Evolutionary conservation across 2,329 filamentous ascomycete genomes (phyloP), one percentile per base, ranked within the genome.

Genomic region (Verticillium alfalfae): DNA sequence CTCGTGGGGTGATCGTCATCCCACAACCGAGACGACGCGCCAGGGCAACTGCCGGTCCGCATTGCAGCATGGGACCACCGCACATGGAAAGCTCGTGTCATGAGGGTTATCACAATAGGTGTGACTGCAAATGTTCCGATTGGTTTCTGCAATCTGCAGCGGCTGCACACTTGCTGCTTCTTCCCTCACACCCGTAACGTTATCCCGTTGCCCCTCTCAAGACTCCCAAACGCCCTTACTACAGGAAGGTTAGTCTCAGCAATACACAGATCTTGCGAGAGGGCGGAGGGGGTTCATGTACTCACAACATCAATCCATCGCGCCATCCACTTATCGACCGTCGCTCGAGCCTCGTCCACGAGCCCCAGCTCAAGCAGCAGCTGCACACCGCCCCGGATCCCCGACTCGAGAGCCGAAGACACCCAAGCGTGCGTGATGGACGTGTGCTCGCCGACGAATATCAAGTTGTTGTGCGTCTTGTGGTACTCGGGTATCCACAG

Each of bases 341-440:
- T 77, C 38, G 79, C 73, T 74, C 90, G 90, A 0, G 88, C 88
- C 73, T 90, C 88, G 70, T 90, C 88, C 0, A 90, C 87, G 55
- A 90, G 71, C 0, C 88, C 88, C 69, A 90, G 74, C 68, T 86
- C 83, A 22, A 89, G 75, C 70, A 90, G 72, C 64, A 90, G 66
- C 72, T 91, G 87, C 7, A 86, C 80, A 0, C 85, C 84, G 0
- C 88, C 86, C 1, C 88, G 78, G 1, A 91, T 83, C 0, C 86
- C 88, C 12, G 84, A 88, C 69, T 91, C 88, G 5, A 91, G 75
- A 1, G 88, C 88, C 3, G 82, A 85, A 37, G 83, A 82, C 58
- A 90, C 88, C 88, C 87, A 90, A 1, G 87, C 88, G 69, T 91
- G 88, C 0, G 88, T 92, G 69, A 88, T 90, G 9, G 82, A 84